These are phyloP conservation scores for Sistotremastrum suecicum DNA, from an alignment of 768 basidiomycete species.

Conservation along the genomic window DNA sequence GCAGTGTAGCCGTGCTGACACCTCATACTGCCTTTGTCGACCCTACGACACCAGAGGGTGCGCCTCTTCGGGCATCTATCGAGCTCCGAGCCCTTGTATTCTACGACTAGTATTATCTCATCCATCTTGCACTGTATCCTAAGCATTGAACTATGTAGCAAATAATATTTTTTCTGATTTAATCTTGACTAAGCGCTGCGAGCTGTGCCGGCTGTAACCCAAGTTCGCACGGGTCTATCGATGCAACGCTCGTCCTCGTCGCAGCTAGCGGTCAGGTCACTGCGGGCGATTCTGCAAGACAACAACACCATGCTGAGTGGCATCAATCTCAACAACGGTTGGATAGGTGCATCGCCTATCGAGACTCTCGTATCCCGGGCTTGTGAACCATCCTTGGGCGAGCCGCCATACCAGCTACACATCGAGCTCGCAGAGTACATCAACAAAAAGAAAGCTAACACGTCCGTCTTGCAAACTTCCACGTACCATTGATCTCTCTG, in stretches of 20 bases:
- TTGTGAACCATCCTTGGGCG: slow-evolving; percentile 73
- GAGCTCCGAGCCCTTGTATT: slow-evolving; percentile 53
- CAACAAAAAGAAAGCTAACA: slow-evolving; percentile 93
- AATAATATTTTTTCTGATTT: too few species aligned
- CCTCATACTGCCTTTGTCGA: slow-evolving; percentile 54
- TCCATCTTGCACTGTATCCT: too few species aligned
- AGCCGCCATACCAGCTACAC: slow-evolving; percentile 85
- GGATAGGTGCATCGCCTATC: slow-evolving; percentile 30
- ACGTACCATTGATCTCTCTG: slow-evolving; percentile 1
- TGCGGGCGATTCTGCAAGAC: too few species aligned
- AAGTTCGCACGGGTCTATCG: too few species aligned
- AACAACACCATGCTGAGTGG: too few species aligned
- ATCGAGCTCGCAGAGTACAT: slow-evolving; percentile 90
- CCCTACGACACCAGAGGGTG: slow-evolving; percentile 33
- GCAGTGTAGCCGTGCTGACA: slow-evolving; percentile 37
- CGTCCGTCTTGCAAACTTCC: slow-evolving; percentile 32
- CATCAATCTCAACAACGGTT: too few species aligned
- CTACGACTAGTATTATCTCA: slow-evolving; percentile 24
- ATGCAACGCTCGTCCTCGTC: too few species aligned
- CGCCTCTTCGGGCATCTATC: slow-evolving; percentile 41
- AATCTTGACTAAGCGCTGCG: too few species aligned
- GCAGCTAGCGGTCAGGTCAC: too few species aligned
- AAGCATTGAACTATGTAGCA: too few species aligned
- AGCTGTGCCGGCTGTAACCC: too few species aligned
- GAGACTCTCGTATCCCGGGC: slow-evolving; percentile 67